Base-by-base conservation (phyloP, 2,329 filamentous ascomycete genomes). In the Hymenoscyphus albidus region DNA sequence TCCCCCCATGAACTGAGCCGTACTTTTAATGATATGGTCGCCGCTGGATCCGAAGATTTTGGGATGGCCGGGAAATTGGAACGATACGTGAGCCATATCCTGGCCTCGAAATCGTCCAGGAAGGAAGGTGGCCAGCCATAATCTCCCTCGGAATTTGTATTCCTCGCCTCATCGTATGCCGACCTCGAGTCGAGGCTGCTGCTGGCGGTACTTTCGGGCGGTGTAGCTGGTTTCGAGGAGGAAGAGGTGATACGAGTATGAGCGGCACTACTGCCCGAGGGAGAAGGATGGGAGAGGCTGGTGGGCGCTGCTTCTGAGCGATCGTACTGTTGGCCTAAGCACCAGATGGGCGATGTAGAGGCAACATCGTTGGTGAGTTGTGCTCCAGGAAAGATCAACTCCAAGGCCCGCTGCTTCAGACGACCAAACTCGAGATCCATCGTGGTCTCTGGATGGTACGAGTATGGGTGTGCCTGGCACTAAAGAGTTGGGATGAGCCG, bases 51-150 rank as follows among this genome's bases (percentile, higher is more conserved):
- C 62, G 84, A 82, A 3, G 91, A 93, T 76, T 88, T 91, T 18
- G 91, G 84, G 74, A 99, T 99, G 0, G 87, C 82, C 10, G 88
- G 81, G 75, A 99, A 99, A 70, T 90, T 90, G 32, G 89, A 95
- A 61, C 95, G 87, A 74, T 99, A 99, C 10, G 94, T 98, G 84
- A 99, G 91, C 94, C 95, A 98, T 76, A 97, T 86, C 67, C 87
- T 87, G 5, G 94, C 93, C 76, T 97, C 93, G 73, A 98, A 96
- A 77, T 99, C 95, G 66, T 93, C 90, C 40, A 98, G 80, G 73
- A 99, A 99, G 4, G 86, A 83, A 10, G 84, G 80, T 10, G 95
- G 95, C 95, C 95, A 99, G 65, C 89, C 88, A 56, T 72, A 70
- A 61, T 71, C 70, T n/a, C 70, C 69, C 27, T 64, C 68, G 44